These are phyloP conservation scores for Coemansia sp. DNA, from an alignment of 192 early-diverging fungal species.

Conservation along the genomic window DNA sequence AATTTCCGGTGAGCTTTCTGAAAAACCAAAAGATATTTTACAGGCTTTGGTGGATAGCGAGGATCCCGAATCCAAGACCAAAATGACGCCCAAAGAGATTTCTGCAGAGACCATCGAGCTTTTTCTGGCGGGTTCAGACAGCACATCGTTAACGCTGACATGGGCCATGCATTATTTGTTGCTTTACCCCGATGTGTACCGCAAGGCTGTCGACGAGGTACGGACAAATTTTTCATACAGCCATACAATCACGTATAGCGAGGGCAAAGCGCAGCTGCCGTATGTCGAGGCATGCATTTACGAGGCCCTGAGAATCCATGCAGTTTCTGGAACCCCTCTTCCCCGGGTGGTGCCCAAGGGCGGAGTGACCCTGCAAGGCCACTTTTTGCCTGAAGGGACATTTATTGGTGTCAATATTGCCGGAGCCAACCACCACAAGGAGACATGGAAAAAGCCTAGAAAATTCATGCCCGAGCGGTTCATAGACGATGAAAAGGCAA, in stretches of 20 bases:
- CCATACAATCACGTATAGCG: conserved; percentile 26
- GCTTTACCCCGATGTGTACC: conserved; percentile 32
- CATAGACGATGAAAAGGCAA: conserved; percentile 5
- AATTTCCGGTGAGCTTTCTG: neutral
- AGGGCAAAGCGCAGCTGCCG: conserved; percentile 26
- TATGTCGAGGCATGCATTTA: conserved; percentile 44
- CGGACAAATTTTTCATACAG: conserved; percentile 13
- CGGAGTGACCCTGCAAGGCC: conserved; percentile 33
- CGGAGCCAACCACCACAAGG: conserved; percentile 24
- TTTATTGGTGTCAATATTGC: conserved; percentile 17
- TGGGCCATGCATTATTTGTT: conserved; percentile 43
- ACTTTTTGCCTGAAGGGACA: conserved; percentile 35
- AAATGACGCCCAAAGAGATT: conserved; percentile 37
- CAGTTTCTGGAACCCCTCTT: conserved; percentile 36
- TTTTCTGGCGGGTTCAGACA: conserved; percentile 41
- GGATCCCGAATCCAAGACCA: conserved; percentile 27
- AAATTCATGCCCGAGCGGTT: conserved; percentile 44
- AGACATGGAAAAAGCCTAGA: conserved; percentile 16
- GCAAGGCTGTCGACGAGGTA: conserved; percentile 14
- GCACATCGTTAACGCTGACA: conserved; percentile 25
- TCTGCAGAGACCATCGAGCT: conserved; percentile 40
- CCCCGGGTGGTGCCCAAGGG: conserved; percentile 37
- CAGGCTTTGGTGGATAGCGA: conserved; percentile 43
- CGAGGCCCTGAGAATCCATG: conserved; percentile 44
- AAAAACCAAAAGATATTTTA: conserved; percentile 31